phyloP scores from a whole-genome alignment of 2,329 filamentous ascomycete genomes.

The Escovopsis sp. region DNA sequence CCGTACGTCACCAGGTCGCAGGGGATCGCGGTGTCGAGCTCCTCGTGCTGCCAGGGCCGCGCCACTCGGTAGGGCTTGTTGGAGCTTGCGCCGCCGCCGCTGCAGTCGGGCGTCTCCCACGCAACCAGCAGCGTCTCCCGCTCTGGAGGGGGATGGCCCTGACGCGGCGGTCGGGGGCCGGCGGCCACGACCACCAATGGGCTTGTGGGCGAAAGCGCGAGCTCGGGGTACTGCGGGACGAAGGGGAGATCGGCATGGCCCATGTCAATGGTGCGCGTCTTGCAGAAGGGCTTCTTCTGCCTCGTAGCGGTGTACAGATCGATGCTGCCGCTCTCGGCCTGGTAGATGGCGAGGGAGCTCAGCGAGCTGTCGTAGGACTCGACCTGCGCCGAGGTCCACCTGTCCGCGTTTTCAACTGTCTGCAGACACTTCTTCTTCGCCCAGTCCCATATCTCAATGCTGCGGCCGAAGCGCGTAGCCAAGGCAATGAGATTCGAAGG shows the following conservation, averaged over 20 bases:
- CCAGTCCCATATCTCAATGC: conserved; percentile 26
- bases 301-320: conserved; percentile 18
- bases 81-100: conserved; percentile 7
- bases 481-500: conserved; percentile 22
- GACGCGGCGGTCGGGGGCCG: conserved; percentile 22
- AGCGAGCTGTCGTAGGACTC: conserved; percentile 19
- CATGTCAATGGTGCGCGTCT: conserved; percentile 20
- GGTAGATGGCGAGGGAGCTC: conserved; percentile 21
- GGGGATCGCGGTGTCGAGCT: conserved; percentile 24
- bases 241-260: conserved; percentile 20
- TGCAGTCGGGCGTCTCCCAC: conserved; percentile 20
- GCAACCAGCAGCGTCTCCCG: conserved; percentile 23
- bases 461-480: conserved; percentile 23
- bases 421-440: conserved; percentile 23
- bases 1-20: conserved; percentile 22
- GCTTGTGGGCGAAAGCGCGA: conserved; percentile 23
- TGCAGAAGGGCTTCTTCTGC: conserved; percentile 23
- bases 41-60: conserved; percentile 21
- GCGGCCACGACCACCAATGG: conserved; percentile 23
- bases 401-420: conserved; percentile 20
- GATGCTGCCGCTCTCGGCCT: conserved; percentile 15
- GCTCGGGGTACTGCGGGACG: conserved; percentile 23
- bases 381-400: conserved; percentile 22
- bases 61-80: conserved; percentile 21
- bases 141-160: conserved; percentile 21